phyloP scores from a whole-genome alignment of 331 rosid genomes.

The Ulmus americana region DNA sequence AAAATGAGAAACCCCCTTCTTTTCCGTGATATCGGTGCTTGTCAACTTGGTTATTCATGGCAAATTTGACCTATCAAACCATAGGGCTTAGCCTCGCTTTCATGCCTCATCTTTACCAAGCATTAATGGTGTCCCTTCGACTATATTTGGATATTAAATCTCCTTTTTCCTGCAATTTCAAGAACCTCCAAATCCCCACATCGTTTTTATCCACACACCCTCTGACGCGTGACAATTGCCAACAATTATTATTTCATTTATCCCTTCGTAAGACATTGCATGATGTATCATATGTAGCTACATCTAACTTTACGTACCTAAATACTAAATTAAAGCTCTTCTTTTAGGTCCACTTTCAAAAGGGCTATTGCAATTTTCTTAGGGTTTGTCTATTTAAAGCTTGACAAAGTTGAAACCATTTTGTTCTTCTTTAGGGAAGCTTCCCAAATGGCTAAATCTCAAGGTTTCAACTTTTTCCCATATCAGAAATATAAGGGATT shows the following conservation, averaged over 20 bases:
- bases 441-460: too few species aligned
- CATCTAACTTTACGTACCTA: background rate
- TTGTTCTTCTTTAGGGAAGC: too few species aligned
- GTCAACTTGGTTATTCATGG: slow-evolving; percentile 63
- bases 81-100: slow-evolving; percentile 23
- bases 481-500: too few species aligned
- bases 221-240: slow-evolving; percentile 4
- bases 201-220: slow-evolving; percentile 31
- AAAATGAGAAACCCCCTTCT: background rate
- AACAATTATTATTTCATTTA: slow-evolving; percentile 3
- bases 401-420: too few species aligned
- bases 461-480: too few species aligned
- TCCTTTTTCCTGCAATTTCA: slow-evolving; percentile 21
- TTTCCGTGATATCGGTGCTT: slow-evolving; percentile 31
- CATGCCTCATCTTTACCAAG: slow-evolving; percentile 50
- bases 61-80: slow-evolving; percentile 32
- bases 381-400: too few species aligned
- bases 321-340: background rate
- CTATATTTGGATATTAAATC: slow-evolving; percentile 14
- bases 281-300: background rate
- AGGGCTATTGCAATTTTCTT: too few species aligned
- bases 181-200: slow-evolving; percentile 32
- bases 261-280: background rate
- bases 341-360: background rate
- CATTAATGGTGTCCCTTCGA: slow-evolving; percentile 43